A percentile compares a stretch with the other conserved stretches of the same genome.
Conservation (phyloP, 495 filamentous ascomycete genomes). For the Xeromyces bisporus region DNA sequence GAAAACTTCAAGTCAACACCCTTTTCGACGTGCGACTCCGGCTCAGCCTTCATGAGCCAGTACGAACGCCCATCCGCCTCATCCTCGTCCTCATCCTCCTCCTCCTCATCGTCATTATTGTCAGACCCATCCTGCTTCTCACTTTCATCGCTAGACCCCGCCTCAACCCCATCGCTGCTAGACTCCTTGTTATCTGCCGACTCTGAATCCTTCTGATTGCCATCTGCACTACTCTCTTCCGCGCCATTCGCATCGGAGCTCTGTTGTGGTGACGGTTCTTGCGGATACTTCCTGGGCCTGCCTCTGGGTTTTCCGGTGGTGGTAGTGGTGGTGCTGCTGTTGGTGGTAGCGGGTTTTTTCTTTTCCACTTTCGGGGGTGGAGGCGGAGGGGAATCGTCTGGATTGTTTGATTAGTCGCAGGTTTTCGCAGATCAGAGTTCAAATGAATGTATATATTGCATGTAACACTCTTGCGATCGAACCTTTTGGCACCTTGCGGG, state of each 20-base stretch:
- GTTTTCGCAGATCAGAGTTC: too few species aligned
- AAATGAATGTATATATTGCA: constrained; percentile 1
- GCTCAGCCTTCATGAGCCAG: constrained; percentile 95
- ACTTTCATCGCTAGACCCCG: too few species aligned
- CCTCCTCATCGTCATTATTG: constrained; percentile 5
- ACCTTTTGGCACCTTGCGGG: constrained; percentile 8
- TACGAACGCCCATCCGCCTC: constrained; percentile 27
- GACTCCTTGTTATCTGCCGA: constrained; percentile 3
- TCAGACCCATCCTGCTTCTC: neutral
- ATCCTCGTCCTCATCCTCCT: constrained; percentile 6
- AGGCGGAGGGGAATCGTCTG: too few species aligned
- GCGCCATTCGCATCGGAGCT: constrained; percentile 8
- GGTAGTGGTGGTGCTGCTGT: too few species aligned
- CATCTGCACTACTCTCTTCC: constrained; percentile 4
- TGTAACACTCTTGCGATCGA: constrained; percentile 2
- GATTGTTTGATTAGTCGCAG: too few species aligned
- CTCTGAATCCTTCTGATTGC: constrained; percentile 5
- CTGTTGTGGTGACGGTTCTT: constrained; percentile 10
- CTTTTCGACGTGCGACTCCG: constrained; percentile 69
- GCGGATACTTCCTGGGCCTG: neutral
- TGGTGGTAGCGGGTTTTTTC: too few species aligned
- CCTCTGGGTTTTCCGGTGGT: neutral
- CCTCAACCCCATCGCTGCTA: neutral
- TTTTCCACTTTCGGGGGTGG: neutral
- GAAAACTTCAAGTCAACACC: constrained; percentile 82